phyloP scores from a whole-genome alignment of 2,329 filamentous ascomycete species.

The Pseudocercospora vitis region DNA sequence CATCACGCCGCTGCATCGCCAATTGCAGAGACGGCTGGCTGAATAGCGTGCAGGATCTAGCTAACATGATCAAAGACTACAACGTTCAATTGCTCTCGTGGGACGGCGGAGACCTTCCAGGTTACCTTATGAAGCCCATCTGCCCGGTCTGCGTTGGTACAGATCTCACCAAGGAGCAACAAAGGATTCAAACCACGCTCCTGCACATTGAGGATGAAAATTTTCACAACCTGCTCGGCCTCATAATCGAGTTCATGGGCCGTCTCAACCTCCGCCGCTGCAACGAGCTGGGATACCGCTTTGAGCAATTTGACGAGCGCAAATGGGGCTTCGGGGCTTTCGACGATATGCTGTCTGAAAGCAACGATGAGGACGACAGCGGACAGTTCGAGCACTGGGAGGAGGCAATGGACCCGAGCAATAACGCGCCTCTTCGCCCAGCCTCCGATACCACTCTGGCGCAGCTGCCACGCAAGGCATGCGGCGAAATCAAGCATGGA shows the following conservation, averaged over 20 bases:
- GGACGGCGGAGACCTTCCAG: conserved; percentile 12
- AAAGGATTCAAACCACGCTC: conserved; percentile 24
- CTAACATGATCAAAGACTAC: conserved; percentile 26
- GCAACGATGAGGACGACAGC: conserved; percentile 16
- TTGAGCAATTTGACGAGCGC: conserved; percentile 34
- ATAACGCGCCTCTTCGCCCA: conserved; percentile 16
- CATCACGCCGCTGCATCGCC: conserved; percentile 19
- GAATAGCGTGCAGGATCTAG: conserved; percentile 12
- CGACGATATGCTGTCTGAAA: conserved; percentile 27
- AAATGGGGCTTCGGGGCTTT: conserved; percentile 30
- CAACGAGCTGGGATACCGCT: conserved; percentile 21
- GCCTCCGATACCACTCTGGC: conserved; percentile 25
- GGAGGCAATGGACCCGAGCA: conserved; percentile 31
- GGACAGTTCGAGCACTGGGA: conserved; percentile 27
- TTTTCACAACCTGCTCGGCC: conserved; percentile 4
- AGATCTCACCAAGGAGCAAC: conserved; percentile 26
- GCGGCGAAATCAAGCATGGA: conserved; percentile 14
- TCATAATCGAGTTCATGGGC: conserved; percentile 20
- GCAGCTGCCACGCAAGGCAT: conserved; percentile 21
- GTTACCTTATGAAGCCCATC: conserved; percentile 21
- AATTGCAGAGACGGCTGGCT: conserved; percentile 30
- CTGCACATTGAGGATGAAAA: conserved; percentile 11
- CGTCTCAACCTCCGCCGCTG: conserved; percentile 25
- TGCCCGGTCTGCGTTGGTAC: conserved; percentile 34
- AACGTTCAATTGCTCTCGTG: conserved; percentile 14